A percentile compares a stretch with the other conserved stretches of the same genome.
phyloP scores from a whole-genome alignment of 306 rosid species.

The Medicago ruthenica region DNA sequence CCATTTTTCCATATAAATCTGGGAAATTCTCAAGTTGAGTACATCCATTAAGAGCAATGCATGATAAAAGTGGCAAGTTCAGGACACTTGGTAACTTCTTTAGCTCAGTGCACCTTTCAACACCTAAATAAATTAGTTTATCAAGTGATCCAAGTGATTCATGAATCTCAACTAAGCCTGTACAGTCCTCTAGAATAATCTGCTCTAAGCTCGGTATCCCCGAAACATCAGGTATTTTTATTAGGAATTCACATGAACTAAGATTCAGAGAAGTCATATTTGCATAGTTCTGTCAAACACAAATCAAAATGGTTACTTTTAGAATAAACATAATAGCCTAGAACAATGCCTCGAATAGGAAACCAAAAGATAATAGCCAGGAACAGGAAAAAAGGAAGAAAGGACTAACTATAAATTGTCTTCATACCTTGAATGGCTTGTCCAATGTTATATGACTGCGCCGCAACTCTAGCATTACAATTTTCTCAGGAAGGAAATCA shows the following conservation, averaged over 20 bases:
- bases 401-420: neutral
- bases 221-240: constrained; percentile 45
- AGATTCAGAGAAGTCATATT: constrained; percentile 40
- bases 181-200: constrained; percentile 39
- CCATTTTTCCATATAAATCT: constrained; percentile 35
- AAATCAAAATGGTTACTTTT: constrained; percentile 16
- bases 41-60: constrained; percentile 42
- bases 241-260: constrained; percentile 27
- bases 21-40: constrained; percentile 42
- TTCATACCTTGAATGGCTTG: constrained; percentile 42
- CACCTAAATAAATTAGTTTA: constrained; percentile 40
- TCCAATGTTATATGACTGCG: constrained; percentile 38
- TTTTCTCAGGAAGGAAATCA: constrained; percentile 40
- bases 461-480: constrained; percentile 44
- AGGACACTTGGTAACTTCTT: constrained; percentile 36
- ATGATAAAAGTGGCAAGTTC: constrained; percentile 36
- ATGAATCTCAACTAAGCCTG: constrained; percentile 43
- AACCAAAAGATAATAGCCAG: neutral
- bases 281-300: constrained; percentile 39
- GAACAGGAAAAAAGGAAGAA: too few species aligned
- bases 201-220: constrained; percentile 41
- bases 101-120: constrained; percentile 41
- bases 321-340: neutral
- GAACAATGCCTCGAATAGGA: neutral
- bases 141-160: constrained; percentile 41